Conservation (phyloP, 306 rosid genomes). For the Cyamopsis tetragonoloba region DNA sequence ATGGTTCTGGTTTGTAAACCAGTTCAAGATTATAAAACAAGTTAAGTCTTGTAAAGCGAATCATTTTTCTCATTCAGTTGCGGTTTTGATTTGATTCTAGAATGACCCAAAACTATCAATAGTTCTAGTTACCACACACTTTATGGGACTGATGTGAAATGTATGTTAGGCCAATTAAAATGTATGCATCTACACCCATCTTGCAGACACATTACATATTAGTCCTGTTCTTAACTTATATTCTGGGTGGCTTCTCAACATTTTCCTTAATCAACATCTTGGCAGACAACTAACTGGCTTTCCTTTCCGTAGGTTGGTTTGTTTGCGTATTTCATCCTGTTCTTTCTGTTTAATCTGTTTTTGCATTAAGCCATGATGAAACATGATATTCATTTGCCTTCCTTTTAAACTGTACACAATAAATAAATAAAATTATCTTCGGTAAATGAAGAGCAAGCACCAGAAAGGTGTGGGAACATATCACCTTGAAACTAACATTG, state of each 20-base stretch:
- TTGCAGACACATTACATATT: neutral
- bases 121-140: too few relatives aligned
- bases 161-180: neutral
- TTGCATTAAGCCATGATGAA: neutral
- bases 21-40: too few relatives aligned
- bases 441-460: neutral
- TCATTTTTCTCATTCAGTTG: too few relatives aligned
- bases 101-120: too few relatives aligned
- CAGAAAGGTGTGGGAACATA: neutral
- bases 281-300: neutral
- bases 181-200: neutral
- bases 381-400: neutral
- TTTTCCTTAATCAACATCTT: slow-evolving; percentile 14
- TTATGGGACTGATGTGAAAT: too few relatives aligned
- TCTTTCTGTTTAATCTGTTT: neutral
- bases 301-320: neutral
- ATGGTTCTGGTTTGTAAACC: too few relatives aligned
- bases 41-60: too few relatives aligned
- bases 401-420: neutral
- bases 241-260: neutral
- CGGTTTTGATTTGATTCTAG: too few relatives aligned
- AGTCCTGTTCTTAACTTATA: neutral
- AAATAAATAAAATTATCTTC: neutral
- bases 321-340: neutral
- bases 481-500: too few relatives aligned